Percentiles rank a stretch among this genome's conserved stretches.
Evolutionary conservation across 2,329 filamentous ascomycete species (phyloP).

Genomic region (Colletotrichum camelliae): DNA sequence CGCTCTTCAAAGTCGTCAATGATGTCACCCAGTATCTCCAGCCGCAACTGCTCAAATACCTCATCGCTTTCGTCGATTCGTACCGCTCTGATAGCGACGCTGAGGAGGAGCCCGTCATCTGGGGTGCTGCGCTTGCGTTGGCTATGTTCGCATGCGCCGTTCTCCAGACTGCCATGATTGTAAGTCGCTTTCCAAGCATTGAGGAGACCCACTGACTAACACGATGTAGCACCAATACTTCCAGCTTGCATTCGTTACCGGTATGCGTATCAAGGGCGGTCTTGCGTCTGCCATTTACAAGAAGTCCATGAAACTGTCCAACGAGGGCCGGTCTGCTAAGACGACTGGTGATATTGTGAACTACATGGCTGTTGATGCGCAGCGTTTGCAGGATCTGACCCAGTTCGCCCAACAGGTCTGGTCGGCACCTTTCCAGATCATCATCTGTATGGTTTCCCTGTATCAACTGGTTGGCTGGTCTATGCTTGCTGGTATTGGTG

Average conservation of each 20-base stretch:
- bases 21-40: conserved; percentile 88
- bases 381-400: conserved; percentile 90
- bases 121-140: conserved; percentile 86
- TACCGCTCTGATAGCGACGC: conserved; percentile 56
- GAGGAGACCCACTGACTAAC: conserved; percentile 1
- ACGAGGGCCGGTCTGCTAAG: conserved; percentile 87
- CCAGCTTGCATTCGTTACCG: conserved; percentile 90
- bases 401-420: conserved; percentile 96
- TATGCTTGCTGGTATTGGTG: conserved; percentile 93
- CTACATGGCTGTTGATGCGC: conserved; percentile 98
- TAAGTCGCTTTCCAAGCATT: conserved; percentile 26
- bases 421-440: conserved; percentile 97
- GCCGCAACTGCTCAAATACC: conserved; percentile 83
- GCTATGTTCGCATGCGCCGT: conserved; percentile 91
- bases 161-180: conserved; percentile 83
- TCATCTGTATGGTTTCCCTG: conserved; percentile 92
- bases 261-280: conserved; percentile 95
- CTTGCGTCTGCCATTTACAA: conserved; percentile 90
- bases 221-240: conserved; percentile 83
- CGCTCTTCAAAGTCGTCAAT: conserved; percentile 87
- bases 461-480: conserved; percentile 95
- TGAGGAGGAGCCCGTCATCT: conserved; percentile 73
- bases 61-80: conserved; percentile 86
- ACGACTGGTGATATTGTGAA: conserved; percentile 98
- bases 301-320: conserved; percentile 89